Conservation (phyloP, 2,329 filamentous ascomycete species). For the Thelonectria rubi region DNA sequence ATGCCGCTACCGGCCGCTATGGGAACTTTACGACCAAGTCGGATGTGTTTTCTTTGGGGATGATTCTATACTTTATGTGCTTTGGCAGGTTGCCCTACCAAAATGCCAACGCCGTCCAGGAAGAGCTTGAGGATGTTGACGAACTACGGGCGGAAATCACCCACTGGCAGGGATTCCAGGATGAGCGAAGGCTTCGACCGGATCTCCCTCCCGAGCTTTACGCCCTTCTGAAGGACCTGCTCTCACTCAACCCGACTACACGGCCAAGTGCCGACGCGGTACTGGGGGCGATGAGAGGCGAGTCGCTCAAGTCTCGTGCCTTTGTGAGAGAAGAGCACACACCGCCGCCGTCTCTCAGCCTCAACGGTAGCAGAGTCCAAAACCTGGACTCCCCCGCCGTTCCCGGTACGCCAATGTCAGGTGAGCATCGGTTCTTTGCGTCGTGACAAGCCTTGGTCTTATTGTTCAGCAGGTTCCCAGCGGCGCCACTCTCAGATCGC, state of each 20-base stretch:
- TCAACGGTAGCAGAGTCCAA: conserved; percentile 60
- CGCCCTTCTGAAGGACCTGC: conserved; percentile 79
- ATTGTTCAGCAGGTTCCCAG: conserved; percentile 43
- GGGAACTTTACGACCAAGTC: conserved; percentile 97
- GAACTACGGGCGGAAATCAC: conserved; percentile 85
- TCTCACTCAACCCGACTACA: conserved; percentile 79
- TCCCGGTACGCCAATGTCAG: conserved; percentile 59
- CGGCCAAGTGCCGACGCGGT: conserved; percentile 90
- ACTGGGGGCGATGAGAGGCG: conserved; percentile 77
- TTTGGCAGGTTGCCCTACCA: conserved; percentile 88
- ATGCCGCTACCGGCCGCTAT: conserved; percentile 72
- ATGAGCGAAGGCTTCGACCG: conserved; percentile 75
- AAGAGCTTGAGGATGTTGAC: conserved; percentile 92
- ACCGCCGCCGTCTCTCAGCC: conserved; percentile 49
- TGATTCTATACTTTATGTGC: conserved; percentile 99
- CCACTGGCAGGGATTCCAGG: conserved; percentile 86
- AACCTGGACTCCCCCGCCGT: conserved; percentile 63
- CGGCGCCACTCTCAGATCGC: conserved; percentile 37
- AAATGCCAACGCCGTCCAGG: conserved; percentile 84
- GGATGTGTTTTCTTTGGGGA: conserved; percentile 96
- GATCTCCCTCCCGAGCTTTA: conserved; percentile 91
- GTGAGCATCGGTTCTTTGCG: conserved; percentile 41
- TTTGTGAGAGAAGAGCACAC: conserved; percentile 48
- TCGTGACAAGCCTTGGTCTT: conserved; percentile 43
- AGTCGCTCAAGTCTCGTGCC: conserved; percentile 59